A percentile compares a stretch with the other conserved stretches of the same genome.
Evolutionary conservation across 2,329 filamentous ascomycete genomes (phyloP).

Genomic region (Curvularia hawaiiensis): DNA sequence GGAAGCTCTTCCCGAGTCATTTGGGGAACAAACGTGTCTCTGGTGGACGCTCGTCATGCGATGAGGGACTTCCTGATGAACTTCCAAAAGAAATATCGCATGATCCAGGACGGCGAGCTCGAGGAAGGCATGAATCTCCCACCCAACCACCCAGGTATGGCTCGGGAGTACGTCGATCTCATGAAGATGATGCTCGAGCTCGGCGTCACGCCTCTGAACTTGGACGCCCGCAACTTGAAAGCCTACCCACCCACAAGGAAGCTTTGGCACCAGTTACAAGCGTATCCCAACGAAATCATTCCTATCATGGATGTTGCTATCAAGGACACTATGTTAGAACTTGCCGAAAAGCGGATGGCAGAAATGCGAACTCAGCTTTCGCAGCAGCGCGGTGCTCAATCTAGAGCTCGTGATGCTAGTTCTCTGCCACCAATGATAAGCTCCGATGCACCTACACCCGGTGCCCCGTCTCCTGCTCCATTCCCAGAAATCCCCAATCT

Average conservation of each 20-base stretch:
- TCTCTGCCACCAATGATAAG: slow-evolving; percentile 79
- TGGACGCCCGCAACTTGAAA: slow-evolving; percentile 88
- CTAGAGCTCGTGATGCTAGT: slow-evolving; percentile 60
- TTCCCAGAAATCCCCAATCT: slow-evolving; percentile 67
- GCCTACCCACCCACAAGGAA: slow-evolving; percentile 91
- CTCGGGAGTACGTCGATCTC: slow-evolving; percentile 82
- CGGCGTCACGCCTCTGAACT: slow-evolving; percentile 80
- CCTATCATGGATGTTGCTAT: slow-evolving; percentile 95
- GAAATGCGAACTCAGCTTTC: slow-evolving; percentile 63
- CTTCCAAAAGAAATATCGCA: slow-evolving; percentile 90
- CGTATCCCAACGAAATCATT: slow-evolving; percentile 95
- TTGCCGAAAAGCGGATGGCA: slow-evolving; percentile 80
- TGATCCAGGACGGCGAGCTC: slow-evolving; percentile 85
- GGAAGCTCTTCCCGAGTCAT: slow-evolving; percentile 83
- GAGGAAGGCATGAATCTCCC: slow-evolving; percentile 71
- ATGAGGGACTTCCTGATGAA: slow-evolving; percentile 94
- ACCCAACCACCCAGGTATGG: slow-evolving; percentile 71
- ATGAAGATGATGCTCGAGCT: slow-evolving; percentile 90
- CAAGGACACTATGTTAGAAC: slow-evolving; percentile 90
- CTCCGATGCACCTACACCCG: slow-evolving; percentile 68
- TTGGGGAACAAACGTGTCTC: slow-evolving; percentile 97
- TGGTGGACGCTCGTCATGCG: slow-evolving; percentile 82
- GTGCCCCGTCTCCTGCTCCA: slow-evolving; percentile 39
- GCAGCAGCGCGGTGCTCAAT: slow-evolving; percentile 57
- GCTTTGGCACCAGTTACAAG: slow-evolving; percentile 92